phyloP scores from a whole-genome alignment of 768 basidiomycete species.

The Cyclocybe cylindracea region DNA sequence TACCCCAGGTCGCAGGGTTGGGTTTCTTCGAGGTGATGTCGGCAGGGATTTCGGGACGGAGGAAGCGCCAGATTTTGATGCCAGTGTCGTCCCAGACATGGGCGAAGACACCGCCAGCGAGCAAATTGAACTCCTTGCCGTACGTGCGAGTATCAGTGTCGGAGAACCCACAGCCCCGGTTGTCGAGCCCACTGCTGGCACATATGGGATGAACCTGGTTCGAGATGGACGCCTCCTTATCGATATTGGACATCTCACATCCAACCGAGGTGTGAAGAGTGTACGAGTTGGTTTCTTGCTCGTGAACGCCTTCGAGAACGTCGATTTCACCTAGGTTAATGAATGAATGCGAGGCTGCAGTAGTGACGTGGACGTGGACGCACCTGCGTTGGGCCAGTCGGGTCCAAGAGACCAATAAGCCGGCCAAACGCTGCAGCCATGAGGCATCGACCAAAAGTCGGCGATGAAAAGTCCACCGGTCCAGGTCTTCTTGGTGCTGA shows the following conservation, averaged over 20 bases:
- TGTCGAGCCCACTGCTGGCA: constrained; percentile 35
- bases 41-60: constrained; percentile 48
- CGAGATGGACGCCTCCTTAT: constrained; percentile 22
- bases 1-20: constrained; percentile 50
- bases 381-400: constrained; percentile 51
- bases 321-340: constrained; percentile 59
- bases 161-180: constrained; percentile 52
- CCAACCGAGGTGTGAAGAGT: constrained; percentile 61
- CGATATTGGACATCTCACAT: constrained; percentile 35
- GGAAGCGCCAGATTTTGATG: constrained; percentile 59
- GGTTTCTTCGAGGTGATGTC: constrained; percentile 50
- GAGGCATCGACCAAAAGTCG: constrained; percentile 70
- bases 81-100: constrained; percentile 54
- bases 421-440: constrained; percentile 69
- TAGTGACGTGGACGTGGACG: constrained; percentile 9
- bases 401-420: constrained; percentile 54
- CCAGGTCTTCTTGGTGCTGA: constrained; percentile 62
- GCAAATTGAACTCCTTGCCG: constrained; percentile 46
- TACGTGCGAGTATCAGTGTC: constrained; percentile 41
- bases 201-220: constrained; percentile 35
- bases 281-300: constrained; percentile 57
- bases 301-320: constrained; percentile 72
- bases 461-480: constrained; percentile 73
- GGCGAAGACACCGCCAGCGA: constrained; percentile 54
- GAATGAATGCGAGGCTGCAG: background rate